phyloP scores from a whole-genome alignment of 805 yeast species.

The Saccharomycopsis sp. region DNA sequence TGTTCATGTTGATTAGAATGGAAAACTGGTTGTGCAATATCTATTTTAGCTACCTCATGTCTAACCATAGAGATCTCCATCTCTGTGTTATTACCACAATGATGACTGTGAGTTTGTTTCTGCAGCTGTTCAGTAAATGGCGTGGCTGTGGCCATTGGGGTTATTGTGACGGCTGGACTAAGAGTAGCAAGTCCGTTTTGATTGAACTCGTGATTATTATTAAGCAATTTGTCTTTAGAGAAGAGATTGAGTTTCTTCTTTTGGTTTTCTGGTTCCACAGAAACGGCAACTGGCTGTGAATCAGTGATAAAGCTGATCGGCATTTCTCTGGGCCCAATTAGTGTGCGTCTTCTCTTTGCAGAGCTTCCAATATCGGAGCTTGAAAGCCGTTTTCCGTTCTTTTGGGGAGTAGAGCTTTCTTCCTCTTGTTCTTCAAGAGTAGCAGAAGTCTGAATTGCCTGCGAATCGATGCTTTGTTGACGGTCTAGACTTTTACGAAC shows the following conservation, averaged over 20 bases:
- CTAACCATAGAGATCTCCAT: slow-evolving; percentile 2
- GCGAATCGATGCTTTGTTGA: background rate
- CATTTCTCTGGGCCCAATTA: slow-evolving; percentile 39
- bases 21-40: background rate
- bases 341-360: slow-evolving; percentile 34
- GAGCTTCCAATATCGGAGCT: slow-evolving; percentile 17
- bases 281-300: background rate
- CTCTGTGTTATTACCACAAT: background rate
- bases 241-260: background rate
- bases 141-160: background rate
- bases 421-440: background rate
- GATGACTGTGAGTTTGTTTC: background rate
- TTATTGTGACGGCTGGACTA: background rate
- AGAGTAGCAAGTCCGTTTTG: background rate
- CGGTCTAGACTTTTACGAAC: background rate
- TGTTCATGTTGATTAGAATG: background rate
- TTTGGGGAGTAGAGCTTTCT: slow-evolving; percentile 6
- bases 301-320: slow-evolving; percentile 10
- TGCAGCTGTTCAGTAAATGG: background rate
- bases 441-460: background rate
- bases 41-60: background rate
- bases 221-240: background rate
- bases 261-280: background rate
- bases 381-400: slow-evolving; percentile 11
- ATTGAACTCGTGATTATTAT: background rate